Base-by-base conservation (phyloP, 306 rosid species). In the Lotus japonicus region DNA sequence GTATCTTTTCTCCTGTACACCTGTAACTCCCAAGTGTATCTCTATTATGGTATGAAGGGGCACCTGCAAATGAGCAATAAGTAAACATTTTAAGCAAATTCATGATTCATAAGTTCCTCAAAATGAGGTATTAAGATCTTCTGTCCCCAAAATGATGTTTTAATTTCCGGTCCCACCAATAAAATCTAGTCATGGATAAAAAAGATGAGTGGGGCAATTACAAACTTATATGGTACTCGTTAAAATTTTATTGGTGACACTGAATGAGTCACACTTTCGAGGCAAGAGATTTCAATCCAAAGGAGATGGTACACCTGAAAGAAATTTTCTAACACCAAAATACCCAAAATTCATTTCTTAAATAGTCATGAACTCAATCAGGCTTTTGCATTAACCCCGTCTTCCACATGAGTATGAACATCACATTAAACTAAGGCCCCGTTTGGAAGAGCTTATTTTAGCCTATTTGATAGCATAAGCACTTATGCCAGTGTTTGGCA, bases 11-110 rank as follows among this genome's bases (percentile, higher is more conserved):
- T 90, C 99, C 72, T 90, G 96, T 17, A 94, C 97, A 5, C 99
- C 99, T 5, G 92, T 84, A 73, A 89, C 99, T 85, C 97, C 99
- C 96, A 94, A 85, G 59, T 90, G 84, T 76, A 94, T 94, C 86
- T 94, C 99, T 80, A 94, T 88, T 69, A 94, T 94, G 2, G 99
- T 94, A 68, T 94, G 99, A 38, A 94, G 96, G 0, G 99, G 99
- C 39, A 95, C 68, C 99, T 90, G 95, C 42, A 80, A 84, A 66
- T 53, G 13, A 70, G 18, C 7, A 81, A 66, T 68, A 7, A 18
- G 70, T 49, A 74, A 19, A 64, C 11, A 50, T 23, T 51, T 12
- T 19, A 2, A 18, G 11, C 70, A 46, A 68, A 33, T 11, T 61
- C 56, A 33, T 10, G 4, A 12, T 60, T 11, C 57, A 76, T 13